Base-by-base conservation (phyloP, 169 alveolate species). In the Plasmodium fragile region DNA sequence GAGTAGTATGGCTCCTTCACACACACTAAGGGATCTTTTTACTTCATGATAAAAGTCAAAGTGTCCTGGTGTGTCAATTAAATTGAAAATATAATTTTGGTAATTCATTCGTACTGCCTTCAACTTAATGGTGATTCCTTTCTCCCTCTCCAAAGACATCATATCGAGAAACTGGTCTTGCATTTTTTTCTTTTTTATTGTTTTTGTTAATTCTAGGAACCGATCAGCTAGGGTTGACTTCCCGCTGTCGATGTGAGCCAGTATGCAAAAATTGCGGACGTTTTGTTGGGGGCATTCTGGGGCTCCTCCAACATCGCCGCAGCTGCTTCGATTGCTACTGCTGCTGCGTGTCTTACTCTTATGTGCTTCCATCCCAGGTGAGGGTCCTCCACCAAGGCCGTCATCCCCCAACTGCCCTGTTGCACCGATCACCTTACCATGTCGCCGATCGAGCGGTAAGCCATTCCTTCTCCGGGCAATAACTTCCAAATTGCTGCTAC, bases 171-270 rank as follows among this genome's bases (percentile, higher is more conserved):
- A 97, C 81, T 98, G 97, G 28, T 85, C 84, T 41, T 85, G 73
- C 93, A 85, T 85, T 28, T 36, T 85, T 30, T 59, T 75, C 32
- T 84, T 77, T 92, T 83, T 95, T 90, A 96, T 96, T n/a, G 97
- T 92, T 78, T 96, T 96, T 34, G 97, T 96, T 75, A 96, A 82
- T 81, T 97, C 98, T 69, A 98, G 94, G 59, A 99, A 90, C 36
- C 99, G 89, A 91, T 98, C 99, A n/a, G 99, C 99, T 70, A 98
- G 94, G 0, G 99, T 97, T 3, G 99, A 97, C 92, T 98, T 99
- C 0, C 99, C 99, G 95, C 98, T 99, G 92, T 98, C 99, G 36
- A 99, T 98, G 89, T 99, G 99, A 2, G 99, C 99, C 22, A 99
- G 96, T n/a, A 99, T 98, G 95, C 99, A 97, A 94, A 98, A 98